These are phyloP conservation scores for Lyophyllum decastes DNA, from an alignment of 768 basidiomycete species.

Conservation along the genomic window DNA sequence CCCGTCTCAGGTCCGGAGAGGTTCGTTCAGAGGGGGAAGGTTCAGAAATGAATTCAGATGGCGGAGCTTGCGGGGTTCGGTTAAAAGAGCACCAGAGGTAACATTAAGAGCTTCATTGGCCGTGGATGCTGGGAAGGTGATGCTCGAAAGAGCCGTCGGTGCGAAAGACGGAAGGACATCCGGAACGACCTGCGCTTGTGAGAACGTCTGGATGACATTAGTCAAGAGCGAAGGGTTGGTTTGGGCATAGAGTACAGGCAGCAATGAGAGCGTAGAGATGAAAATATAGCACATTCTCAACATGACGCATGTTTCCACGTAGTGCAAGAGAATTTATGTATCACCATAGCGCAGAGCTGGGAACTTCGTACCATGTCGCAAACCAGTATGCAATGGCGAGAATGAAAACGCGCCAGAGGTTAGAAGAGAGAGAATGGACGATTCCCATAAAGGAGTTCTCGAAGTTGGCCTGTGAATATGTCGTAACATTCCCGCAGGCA, in stretches of 20 bases:
- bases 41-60: not conserved
- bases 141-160: conserved; percentile 35
- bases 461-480: not conserved
- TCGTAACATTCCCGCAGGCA: not conserved
- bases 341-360: not conserved
- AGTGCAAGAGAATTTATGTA: not conserved
- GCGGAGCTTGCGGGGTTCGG: conserved; percentile 39
- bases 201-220: conserved; percentile 32
- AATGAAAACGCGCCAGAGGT: not conserved
- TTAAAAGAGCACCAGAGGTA: conserved; percentile 35
- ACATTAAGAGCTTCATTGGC: conserved; percentile 30
- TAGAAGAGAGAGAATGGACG: not conserved
- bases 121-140: conserved; percentile 36
- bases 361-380: not conserved
- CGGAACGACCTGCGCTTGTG: conserved; percentile 40
- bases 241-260: conserved; percentile 17
- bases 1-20: conserved; percentile 29
- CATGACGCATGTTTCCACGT: not conserved
- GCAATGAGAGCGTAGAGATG: conserved; percentile 8
- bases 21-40: not conserved
- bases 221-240: conserved; percentile 11
- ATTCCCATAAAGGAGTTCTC: not conserved
- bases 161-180: conserved; percentile 39
- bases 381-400: not conserved
- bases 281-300: conserved; percentile 1